Evolutionary conservation across 495 filamentous ascomycete genomes (phyloP), one percentile per base, ranked within the genome.

Genomic region (Daldinia caldariorum): DNA sequence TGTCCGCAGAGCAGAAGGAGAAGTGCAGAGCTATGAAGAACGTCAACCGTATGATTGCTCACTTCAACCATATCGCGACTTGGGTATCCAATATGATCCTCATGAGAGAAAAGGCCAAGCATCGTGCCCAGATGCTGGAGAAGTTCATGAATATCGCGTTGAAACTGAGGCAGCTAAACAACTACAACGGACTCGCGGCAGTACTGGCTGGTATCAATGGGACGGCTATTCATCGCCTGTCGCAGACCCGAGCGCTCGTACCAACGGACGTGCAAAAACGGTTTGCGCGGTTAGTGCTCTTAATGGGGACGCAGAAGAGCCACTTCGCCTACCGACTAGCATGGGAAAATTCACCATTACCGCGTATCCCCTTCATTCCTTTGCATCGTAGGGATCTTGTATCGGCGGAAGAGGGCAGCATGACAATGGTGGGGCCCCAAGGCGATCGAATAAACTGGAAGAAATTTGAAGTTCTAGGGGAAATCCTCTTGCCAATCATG

Each of bases 401-500:
- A 6, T 90, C 91, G 18, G 95, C 95, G 4, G 92, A 97, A 76
- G 92, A 96, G 79, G 95, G 95, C 22, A 97, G 95, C 77, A 85
- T 86, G 66, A 98, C 95, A 12, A 94, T 96, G 75, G 82, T 97
- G 9, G 89, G 89, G 20, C 86, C 90, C 22, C 88, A 90, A 63
- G 85, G 83, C 16, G 89, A 91, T 63, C 85, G 91, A 43, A 92
- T 99, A 74, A 98, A 97, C 75, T 99, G 95, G 95, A 93, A 91
- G 81, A 99, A 99, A 74, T 98, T 98, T 71, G 94, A 98, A 81
- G 90, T 99, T 18, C 90, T 98, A 81, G 93, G 93, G 4, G 94
- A 97, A 63, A 91, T 97, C 26, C 86, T 99, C 56, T 85, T 97
- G 58, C 90, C 91, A 4, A 90, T 99, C 39, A 93, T 97, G 83